phyloP scores from a whole-genome alignment of 108 stramenopile species.

The Parmales sp. region DNA sequence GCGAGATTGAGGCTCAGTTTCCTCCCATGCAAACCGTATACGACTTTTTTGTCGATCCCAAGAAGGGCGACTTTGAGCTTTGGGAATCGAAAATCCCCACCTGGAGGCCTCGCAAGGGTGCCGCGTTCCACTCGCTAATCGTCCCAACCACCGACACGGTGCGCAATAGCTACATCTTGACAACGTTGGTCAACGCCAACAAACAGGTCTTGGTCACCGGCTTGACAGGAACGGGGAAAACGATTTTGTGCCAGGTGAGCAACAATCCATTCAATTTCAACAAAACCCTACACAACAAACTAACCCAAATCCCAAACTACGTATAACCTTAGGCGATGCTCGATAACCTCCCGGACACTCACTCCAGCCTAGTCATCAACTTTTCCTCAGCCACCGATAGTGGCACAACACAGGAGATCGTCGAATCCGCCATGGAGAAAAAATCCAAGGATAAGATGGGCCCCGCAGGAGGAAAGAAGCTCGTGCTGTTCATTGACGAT shows the following conservation, averaged over 20 bases:
- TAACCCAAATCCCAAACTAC: no score
- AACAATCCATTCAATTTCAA: no score
- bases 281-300: no score
- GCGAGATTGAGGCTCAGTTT: conserved; percentile 48
- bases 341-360: conserved; percentile 26
- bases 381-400: conserved; percentile 39
- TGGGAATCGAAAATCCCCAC: conserved; percentile 39
- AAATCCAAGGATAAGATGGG: conserved; percentile 53
- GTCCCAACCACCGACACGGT: conserved; percentile 17
- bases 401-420: conserved; percentile 36
- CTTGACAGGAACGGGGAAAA: conserved; percentile 48
- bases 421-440: conserved; percentile 57
- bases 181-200: conserved; percentile 18
- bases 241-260: conserved; percentile 28
- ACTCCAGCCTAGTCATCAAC: conserved; percentile 36
- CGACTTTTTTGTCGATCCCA: conserved; percentile 44
- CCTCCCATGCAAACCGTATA: conserved; percentile 44
- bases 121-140: conserved; percentile 40
- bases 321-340: no score
- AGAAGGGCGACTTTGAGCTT: conserved; percentile 39
- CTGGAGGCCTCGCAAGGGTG: conserved; percentile 36
- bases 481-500: conserved; percentile 46
- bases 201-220: conserved; percentile 33
- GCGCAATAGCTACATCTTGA: conserved; percentile 21
- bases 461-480: conserved; percentile 43